phyloP scores from a whole-genome alignment of 1,139 yeast genomes.

The Blastobotrys capitulatus region DNA sequence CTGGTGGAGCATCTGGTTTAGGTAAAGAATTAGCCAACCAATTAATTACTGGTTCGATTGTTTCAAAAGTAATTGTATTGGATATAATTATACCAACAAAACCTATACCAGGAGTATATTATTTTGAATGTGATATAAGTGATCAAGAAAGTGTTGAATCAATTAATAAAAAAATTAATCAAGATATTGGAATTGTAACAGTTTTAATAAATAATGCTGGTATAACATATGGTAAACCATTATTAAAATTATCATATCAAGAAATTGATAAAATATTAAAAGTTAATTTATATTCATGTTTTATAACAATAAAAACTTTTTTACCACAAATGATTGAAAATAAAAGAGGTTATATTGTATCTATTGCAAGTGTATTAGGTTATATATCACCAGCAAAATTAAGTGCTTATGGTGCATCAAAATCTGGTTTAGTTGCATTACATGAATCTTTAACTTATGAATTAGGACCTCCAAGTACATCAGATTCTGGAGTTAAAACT shows the following conservation, averaged over 20 bases:
- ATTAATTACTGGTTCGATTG: conserved; percentile 31
- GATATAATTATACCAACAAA: conserved; percentile 39
- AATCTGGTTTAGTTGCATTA: conserved; percentile 76
- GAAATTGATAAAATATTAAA: conserved; percentile 58
- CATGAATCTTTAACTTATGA: conserved; percentile 80
- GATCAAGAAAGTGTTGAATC: conserved; percentile 23
- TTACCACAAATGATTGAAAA: conserved; percentile 64
- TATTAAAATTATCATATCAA: conserved; percentile 48
- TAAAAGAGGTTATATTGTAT: conserved; percentile 69
- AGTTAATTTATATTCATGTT: conserved; percentile 64
- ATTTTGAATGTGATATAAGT: conserved; percentile 66
- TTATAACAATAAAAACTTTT: conserved; percentile 62
- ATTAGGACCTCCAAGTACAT: conserved; percentile 36
- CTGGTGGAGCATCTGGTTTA: conserved; percentile 78
- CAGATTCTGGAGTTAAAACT: conserved; percentile 41
- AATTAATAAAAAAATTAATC: conserved; percentile 32
- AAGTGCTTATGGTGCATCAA: conserved; percentile 83
- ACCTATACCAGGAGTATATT: conserved; percentile 39
- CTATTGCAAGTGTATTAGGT: conserved; percentile 79
- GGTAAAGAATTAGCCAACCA: conserved; percentile 56
- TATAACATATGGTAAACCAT: conserved; percentile 46
- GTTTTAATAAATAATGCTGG: conserved; percentile 83
- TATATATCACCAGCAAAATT: conserved; percentile 77
- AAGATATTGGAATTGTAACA: conserved; percentile 51
- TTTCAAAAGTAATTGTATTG: conserved; percentile 51